Percentiles rank a stretch among this genome's conserved stretches.
Conservation (phyloP, 768 basidiomycete species). For the Saitozyma podzolica region DNA sequence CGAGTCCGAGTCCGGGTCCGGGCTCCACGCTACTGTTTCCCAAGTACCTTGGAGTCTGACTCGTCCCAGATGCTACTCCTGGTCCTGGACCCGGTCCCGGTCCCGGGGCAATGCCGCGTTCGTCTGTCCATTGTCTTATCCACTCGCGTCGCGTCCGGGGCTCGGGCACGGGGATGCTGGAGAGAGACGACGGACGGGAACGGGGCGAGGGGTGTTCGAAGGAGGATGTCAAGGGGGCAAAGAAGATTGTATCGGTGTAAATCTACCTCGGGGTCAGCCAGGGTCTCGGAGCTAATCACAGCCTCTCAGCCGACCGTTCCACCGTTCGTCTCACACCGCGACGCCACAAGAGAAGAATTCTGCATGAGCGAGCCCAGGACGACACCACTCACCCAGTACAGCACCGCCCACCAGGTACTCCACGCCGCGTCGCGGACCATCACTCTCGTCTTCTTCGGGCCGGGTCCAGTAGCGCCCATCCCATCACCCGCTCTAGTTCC, state of each 20-base stretch:
- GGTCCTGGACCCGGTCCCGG: conserved; percentile 18
- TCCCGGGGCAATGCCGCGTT: conserved; percentile 26
- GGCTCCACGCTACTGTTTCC: no score
- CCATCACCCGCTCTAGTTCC: not conserved
- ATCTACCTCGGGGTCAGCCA: conserved; percentile 56
- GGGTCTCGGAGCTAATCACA: not conserved
- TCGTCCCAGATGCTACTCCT: not conserved
- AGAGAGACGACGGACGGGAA: conserved; percentile 11
- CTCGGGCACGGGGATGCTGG: conserved; percentile 7
- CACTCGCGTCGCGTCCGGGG: conserved; percentile 58
- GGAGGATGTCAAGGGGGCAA: conserved; percentile 75
- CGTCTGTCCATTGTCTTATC: conserved; percentile 68
- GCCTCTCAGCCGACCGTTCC: not conserved
- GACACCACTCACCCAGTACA: conserved; percentile 69
- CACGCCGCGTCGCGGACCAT: conserved; percentile 64
- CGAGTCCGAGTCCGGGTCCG: no score
- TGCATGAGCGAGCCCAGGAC: no score
- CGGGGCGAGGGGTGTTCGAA: conserved; percentile 56
- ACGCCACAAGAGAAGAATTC: no score
- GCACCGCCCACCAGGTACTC: conserved; percentile 64
- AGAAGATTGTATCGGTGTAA: conserved; percentile 80
- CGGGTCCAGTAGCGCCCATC: conserved; percentile 21
- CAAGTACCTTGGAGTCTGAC: not conserved
- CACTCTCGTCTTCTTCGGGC: conserved; percentile 61
- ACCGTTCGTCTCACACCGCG: no score